phyloP scores from a whole-genome alignment of 1,139 yeast genomes.

The Debaryomycetaceae sp. region DNA sequence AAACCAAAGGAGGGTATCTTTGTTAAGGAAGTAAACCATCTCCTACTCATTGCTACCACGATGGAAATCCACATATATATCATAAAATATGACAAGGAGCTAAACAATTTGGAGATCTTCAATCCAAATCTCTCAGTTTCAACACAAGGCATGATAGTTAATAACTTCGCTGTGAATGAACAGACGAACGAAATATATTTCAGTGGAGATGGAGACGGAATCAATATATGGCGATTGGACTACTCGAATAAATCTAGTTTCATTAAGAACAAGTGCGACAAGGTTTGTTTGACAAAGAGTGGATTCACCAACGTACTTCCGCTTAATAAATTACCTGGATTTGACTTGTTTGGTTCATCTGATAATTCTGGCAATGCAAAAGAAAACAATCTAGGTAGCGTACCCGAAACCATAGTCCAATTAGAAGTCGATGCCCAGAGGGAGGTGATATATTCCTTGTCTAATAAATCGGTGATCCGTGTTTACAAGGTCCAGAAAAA shows the following conservation, averaged over 20 bases:
- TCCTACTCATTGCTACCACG: slow-evolving; percentile 77
- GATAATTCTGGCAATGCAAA: slow-evolving; percentile 11
- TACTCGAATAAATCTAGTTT: slow-evolving; percentile 87
- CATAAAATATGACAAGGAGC: slow-evolving; percentile 50
- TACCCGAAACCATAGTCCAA: slow-evolving; percentile 60
- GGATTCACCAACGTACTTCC: slow-evolving; percentile 62
- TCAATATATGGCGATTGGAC: slow-evolving; percentile 81
- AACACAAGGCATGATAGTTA: slow-evolving; percentile 72
- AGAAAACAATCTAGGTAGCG: slow-evolving; percentile 11
- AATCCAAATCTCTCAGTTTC: slow-evolving; percentile 83
- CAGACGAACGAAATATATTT: slow-evolving; percentile 79
- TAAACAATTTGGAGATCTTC: slow-evolving; percentile 63
- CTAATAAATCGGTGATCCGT: slow-evolving; percentile 78
- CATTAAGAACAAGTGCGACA: slow-evolving; percentile 80
- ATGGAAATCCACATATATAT: slow-evolving; percentile 77
- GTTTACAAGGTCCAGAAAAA: slow-evolving; percentile 58
- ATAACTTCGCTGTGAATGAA: slow-evolving; percentile 57
- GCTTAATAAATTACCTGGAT: slow-evolving; percentile 43
- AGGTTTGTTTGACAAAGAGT: slow-evolving; percentile 73
- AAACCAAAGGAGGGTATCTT: slow-evolving; percentile 80
- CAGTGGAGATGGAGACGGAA: slow-evolving; percentile 72
- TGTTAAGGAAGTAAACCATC: slow-evolving; percentile 68
- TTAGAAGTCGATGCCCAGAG: slow-evolving; percentile 75
- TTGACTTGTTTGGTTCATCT: slow-evolving; percentile 28
- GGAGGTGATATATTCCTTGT: slow-evolving; percentile 73